Percentiles rank a stretch among this genome's conserved stretches.
These are phyloP conservation scores for Eucalyptus tenuipes DNA, from an alignment of 345 rosid species.

Conservation along the genomic window DNA sequence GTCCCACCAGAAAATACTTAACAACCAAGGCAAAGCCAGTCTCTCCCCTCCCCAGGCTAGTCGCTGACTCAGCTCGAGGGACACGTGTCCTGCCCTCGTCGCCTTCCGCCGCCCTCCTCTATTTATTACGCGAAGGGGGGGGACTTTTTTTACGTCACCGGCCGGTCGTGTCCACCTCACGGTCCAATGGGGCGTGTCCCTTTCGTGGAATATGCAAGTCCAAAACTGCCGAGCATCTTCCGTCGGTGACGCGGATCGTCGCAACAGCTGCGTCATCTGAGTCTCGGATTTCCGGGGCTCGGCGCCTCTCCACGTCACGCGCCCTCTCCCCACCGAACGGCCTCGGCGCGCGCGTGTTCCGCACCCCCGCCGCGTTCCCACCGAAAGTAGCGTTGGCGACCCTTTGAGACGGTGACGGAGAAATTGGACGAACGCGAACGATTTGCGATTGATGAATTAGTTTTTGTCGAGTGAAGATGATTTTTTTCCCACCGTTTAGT, in stretches of 20 bases:
- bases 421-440: neutral
- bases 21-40: neutral
- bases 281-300: neutral
- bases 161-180: neutral
- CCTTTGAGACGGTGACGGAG: neutral
- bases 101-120: too few species aligned
- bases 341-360: neutral
- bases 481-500: neutral
- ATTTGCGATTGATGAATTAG: neutral
- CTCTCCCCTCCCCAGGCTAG: neutral
- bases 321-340: neutral
- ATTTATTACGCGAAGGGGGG: too few species aligned
- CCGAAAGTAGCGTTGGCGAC: neutral
- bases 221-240: neutral
- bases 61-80: neutral
- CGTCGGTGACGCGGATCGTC: neutral
- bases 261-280: neutral
- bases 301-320: neutral
- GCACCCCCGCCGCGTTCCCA: neutral
- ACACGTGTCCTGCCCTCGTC: neutral
- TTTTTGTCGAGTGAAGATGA: neutral
- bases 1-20: neutral
- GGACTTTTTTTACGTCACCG: too few species aligned
- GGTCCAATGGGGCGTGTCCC: neutral
- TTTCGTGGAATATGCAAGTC: neutral